These are phyloP conservation scores for Pontederia paniculata DNA, from an alignment of 176 grass and related monocot genomes.

Conservation along the genomic window DNA sequence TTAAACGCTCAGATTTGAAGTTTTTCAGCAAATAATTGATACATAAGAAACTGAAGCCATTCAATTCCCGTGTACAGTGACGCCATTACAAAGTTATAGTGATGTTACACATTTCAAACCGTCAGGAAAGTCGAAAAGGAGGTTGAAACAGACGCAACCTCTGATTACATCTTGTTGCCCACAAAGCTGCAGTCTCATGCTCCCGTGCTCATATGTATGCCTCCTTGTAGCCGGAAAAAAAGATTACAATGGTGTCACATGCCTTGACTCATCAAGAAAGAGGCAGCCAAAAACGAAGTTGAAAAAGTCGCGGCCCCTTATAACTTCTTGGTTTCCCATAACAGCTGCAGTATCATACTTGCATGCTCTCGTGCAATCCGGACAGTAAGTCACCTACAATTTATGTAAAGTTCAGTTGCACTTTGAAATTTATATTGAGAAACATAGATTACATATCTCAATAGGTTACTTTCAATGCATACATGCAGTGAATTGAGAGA, in stretches of 20 bases:
- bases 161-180: too few relatives aligned
- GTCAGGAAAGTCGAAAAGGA: too few relatives aligned
- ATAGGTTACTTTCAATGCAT: background rate
- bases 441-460: background rate
- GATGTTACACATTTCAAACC: too few relatives aligned
- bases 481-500: too few relatives aligned
- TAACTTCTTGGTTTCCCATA: constrained; percentile 15
- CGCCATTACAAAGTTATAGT: too few relatives aligned
- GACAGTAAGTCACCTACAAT: constrained; percentile 89
- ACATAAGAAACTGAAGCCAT: too few relatives aligned
- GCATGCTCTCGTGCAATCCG: constrained; percentile 79
- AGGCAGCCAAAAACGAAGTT: constrained; percentile 84
- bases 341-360: constrained; percentile 65
- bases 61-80: too few relatives aligned
- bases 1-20: too few relatives aligned
- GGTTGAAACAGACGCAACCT: too few relatives aligned
- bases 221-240: background rate
- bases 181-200: too few relatives aligned
- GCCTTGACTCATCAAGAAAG: constrained; percentile 52
- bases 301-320: constrained; percentile 64
- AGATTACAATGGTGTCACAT: constrained; percentile 45
- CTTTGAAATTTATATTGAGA: background rate
- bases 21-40: too few relatives aligned
- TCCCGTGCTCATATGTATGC: too few relatives aligned
- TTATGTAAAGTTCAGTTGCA: background rate